Base-by-base conservation (phyloP, 1,139 yeast species). In the Yamadazyma taylorii region DNA sequence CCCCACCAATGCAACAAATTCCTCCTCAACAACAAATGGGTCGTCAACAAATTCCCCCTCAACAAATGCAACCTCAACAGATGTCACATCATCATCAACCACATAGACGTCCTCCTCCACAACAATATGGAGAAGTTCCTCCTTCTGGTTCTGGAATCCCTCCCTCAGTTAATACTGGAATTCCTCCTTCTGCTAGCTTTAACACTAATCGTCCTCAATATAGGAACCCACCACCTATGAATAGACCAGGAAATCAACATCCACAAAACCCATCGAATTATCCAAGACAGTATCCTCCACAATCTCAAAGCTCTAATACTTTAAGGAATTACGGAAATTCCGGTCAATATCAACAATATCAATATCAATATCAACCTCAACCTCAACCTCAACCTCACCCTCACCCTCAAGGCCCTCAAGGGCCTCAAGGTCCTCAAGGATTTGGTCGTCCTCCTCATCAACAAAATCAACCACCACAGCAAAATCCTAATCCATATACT, bases 1-100 rank as follows among this genome's bases (percentile, higher is more conserved):
- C 32, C 17, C 46, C 37, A 13, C 40, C 38, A 25, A 42, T 33
- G 24, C 24, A 31, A 21, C 37, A 35, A 27, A 32, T 25, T 5
- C 38, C 31, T 12, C 41, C 24, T 17, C 37, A 31, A 10, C 37
- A 35, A 11, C 42, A 32, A 28, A 17, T 28, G 29, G 13, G 33
- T 27, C 35, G 14, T 16, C 39, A 19, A 21, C 48, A n/a, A n/a
- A n/a, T 44, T 17, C 50, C 48, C 8, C 55, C 45, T 33, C 47
- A 49, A 30, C 55, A 44, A 23, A 39, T 34, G 2, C 46, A 50
- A 26, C 52, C 47, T 11, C 51, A 41, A 10, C 43, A 42, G 7
- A 44, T 24, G 34, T 46, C 36, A 4, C 44, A 41, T 14, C 42
- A 41, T 14, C 42, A 33, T 15, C 43, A 33, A 27, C 37, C 35